Percentiles rank a stretch among this genome's conserved stretches.
These are phyloP conservation scores for Fraxinus platypoda DNA, from an alignment of 305 asterid genomes.

Conservation along the genomic window DNA sequence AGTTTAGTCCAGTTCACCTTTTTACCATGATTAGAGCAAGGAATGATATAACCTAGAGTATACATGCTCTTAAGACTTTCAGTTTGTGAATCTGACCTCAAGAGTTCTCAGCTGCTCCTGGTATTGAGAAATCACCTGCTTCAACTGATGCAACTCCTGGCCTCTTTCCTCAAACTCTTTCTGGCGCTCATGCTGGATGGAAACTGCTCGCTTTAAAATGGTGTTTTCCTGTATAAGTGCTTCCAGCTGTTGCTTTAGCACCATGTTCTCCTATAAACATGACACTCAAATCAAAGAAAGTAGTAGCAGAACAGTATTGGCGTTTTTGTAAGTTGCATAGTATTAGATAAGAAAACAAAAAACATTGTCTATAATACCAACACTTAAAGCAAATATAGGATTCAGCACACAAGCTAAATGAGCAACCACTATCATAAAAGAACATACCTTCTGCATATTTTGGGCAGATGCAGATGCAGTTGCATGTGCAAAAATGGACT, in stretches of 20 bases:
- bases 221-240: constrained; percentile 71
- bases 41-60: neutral
- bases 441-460: constrained; percentile 48
- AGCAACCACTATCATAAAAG: constrained; percentile 9
- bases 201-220: constrained; percentile 69
- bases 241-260: constrained; percentile 76
- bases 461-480: constrained; percentile 44
- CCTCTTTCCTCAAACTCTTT: constrained; percentile 80
- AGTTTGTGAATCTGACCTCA: constrained; percentile 54
- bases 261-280: constrained; percentile 54
- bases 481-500: constrained; percentile 59
- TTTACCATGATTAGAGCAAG: neutral
- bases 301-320: constrained; percentile 22
- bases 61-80: neutral
- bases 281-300: constrained; percentile 3
- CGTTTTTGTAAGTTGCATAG: neutral
- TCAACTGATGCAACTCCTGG: constrained; percentile 76
- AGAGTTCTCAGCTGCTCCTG: constrained; percentile 96
- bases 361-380: neutral
- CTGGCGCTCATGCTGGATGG: constrained; percentile 84
- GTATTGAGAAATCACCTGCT: constrained; percentile 77
- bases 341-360: neutral
- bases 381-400: constrained; percentile 10
- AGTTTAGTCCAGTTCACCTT: constrained; percentile 4
- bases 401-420: neutral